Conservation (phyloP, 1,139 yeast genomes). For the Zygotorulaspora mrakii region DNA sequence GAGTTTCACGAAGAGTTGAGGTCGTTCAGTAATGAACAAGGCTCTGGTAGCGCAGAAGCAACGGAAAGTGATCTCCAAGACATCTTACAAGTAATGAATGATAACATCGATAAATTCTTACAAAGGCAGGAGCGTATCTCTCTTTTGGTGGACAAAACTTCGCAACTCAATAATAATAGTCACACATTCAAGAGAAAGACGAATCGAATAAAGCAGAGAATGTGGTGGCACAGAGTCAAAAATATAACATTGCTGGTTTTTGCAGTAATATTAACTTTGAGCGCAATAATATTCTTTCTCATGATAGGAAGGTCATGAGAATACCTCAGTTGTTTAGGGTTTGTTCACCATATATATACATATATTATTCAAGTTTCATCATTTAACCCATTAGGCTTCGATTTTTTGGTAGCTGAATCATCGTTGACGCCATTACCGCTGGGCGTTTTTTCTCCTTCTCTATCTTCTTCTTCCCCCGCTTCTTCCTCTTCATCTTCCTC, state of each 20-base stretch:
- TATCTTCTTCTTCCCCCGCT: slow-evolving; percentile 11
- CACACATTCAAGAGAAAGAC: slow-evolving; percentile 72
- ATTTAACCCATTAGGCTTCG: slow-evolving; percentile 4
- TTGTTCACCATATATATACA: slow-evolving; percentile 5
- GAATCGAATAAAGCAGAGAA: slow-evolving; percentile 54
- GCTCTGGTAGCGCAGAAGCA: slow-evolving; percentile 18
- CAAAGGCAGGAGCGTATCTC: slow-evolving; percentile 79
- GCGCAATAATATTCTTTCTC: slow-evolving; percentile 26
- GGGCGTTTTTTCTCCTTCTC: slow-evolving; percentile 12
- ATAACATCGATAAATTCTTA: slow-evolving; percentile 63
- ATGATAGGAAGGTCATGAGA: slow-evolving; percentile 5
- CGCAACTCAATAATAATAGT: slow-evolving; percentile 64
- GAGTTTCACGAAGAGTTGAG: slow-evolving; percentile 34
- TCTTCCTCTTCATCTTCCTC: slow-evolving; percentile 22
- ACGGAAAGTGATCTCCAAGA: slow-evolving; percentile 35
- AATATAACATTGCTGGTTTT: slow-evolving; percentile 26
- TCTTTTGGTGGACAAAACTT: slow-evolving; percentile 75
- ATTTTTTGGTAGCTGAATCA: slow-evolving; percentile 8
- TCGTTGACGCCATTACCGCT: slow-evolving; percentile 11
- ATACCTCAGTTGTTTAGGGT: neutral
- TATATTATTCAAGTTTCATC: slow-evolving; percentile 5
- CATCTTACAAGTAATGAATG: slow-evolving; percentile 54
- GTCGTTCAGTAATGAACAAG: slow-evolving; percentile 26
- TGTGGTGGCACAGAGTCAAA: slow-evolving; percentile 56
- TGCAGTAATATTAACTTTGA: slow-evolving; percentile 23